Evolutionary conservation across 2,329 filamentous ascomycete species (phyloP), one percentile per base, ranked within the genome.

Genomic region (Trichoderma brevicompactum): DNA sequence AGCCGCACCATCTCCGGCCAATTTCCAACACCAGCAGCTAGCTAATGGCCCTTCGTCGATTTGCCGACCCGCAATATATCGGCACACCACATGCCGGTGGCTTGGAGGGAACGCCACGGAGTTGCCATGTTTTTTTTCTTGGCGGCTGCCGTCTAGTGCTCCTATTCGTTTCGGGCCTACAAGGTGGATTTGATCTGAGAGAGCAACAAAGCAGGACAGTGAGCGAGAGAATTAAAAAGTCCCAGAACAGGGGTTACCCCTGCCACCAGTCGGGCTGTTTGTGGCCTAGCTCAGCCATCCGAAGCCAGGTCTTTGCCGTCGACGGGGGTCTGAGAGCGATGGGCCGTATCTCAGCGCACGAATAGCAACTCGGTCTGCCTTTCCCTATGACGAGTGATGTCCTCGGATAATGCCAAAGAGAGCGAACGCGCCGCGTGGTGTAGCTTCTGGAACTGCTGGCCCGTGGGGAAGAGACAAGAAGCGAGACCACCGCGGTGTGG

Each of bases 161-260:
- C 59, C n/a, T 46, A 32, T 19, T 64, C 60, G 60, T 64, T 54
- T 64, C 60, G 60, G 60, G 49, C 60, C 60, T 64, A 55, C 48
- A 32, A 13, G 36, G 48, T 44, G 38, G 59, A 23, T 19, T 41
- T 12, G 59, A 62, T 53, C 59, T 52, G 44, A 50, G 12, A 44
- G 36, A 13, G 17, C 40, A 28, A 44, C 36, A 50, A 12, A 32
- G 15, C 23, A 9, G 15, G 38, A 34, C 13, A 19, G 58, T 19
- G 50, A 12, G 50, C 38, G 50, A 34, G 34, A 23, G 28, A n/a
- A 9, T 13, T 17, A 63, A 54, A 46, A 50, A 40, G 17, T 32
- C 13, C 48, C 40, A 43, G 23, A 43, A 7, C 38, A 43, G 28
- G 59, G 38, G n/a, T 10, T 13, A 17, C 46, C 49, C 59, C 19